A percentile compares a stretch with the other conserved stretches of the same genome.
These are phyloP conservation scores for Aureobasidium sp. DNA, from an alignment of 2,329 filamentous ascomycete genomes.

Conservation along the genomic window DNA sequence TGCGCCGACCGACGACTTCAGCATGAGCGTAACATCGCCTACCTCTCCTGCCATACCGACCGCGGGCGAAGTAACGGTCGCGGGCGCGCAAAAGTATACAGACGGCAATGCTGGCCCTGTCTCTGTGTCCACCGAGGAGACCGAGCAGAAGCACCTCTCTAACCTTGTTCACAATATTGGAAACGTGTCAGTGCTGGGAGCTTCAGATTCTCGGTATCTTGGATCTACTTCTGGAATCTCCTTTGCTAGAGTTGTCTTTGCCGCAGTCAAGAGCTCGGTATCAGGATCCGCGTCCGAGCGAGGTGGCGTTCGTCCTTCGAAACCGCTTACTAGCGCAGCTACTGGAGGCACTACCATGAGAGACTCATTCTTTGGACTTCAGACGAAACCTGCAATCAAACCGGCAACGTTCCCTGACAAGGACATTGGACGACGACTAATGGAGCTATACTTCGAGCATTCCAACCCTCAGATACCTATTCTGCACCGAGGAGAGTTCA, in stretches of 20 bases:
- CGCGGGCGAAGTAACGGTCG: neutral
- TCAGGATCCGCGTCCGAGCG: slow-evolving; percentile 53
- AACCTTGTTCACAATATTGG: slow-evolving; percentile 62
- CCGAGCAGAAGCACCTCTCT: slow-evolving; percentile 53
- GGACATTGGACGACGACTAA: slow-evolving; percentile 62
- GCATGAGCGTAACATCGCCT: slow-evolving; percentile 23
- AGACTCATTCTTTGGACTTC: slow-evolving; percentile 94
- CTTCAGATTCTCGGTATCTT: slow-evolving; percentile 70
- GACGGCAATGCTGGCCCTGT: neutral
- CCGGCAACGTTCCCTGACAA: slow-evolving; percentile 76
- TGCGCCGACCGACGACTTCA: slow-evolving; percentile 59
- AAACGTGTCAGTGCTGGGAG: slow-evolving; percentile 69
- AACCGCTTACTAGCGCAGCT: slow-evolving; percentile 41
- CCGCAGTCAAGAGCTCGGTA: slow-evolving; percentile 74
- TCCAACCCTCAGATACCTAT: slow-evolving; percentile 95
- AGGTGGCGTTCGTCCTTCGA: slow-evolving; percentile 51
- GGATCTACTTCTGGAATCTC: slow-evolving; percentile 86
- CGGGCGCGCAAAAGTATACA: neutral
- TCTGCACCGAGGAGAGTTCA: slow-evolving; percentile 80
- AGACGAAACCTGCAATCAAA: slow-evolving; percentile 80
- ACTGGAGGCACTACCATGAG: slow-evolving; percentile 70
- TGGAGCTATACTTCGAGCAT: slow-evolving; percentile 86
- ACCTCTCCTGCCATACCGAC: neutral
- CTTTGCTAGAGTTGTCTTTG: slow-evolving; percentile 88
- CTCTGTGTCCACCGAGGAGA: slow-evolving; percentile 33